Percentiles rank a stretch among this genome's conserved stretches.
phyloP scores from a whole-genome alignment of 768 basidiomycete genomes.

The Hygrophorus pudorinus region DNA sequence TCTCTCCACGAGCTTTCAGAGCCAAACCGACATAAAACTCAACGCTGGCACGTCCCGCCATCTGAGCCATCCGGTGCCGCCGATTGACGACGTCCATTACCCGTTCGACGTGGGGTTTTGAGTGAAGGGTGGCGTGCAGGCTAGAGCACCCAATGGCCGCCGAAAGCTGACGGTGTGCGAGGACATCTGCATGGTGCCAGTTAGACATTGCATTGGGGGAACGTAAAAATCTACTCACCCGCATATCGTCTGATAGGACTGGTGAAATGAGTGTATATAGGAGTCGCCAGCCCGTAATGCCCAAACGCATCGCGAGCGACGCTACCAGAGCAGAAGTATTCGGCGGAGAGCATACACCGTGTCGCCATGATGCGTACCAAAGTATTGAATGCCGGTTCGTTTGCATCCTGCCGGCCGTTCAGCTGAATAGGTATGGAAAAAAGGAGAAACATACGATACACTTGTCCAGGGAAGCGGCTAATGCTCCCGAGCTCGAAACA shows the following conservation, averaged over 20 bases:
- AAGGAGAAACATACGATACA: conserved; percentile 55
- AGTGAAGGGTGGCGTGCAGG: conserved; percentile 81
- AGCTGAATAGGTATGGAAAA: not conserved
- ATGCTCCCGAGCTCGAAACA: conserved; percentile 82
- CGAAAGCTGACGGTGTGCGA: conserved; percentile 87
- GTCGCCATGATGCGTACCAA: conserved; percentile 99
- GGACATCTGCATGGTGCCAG: conserved; percentile 49
- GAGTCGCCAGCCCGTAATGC: conserved; percentile 94
- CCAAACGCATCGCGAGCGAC: conserved; percentile 88
- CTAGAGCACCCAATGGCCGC: conserved; percentile 81
- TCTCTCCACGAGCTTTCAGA: conserved; percentile 57
- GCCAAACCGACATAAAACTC: conserved; percentile 97
- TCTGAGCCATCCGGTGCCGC: conserved; percentile 93
- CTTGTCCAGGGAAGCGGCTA: conserved; percentile 80
- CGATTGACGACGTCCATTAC: conserved; percentile 81
- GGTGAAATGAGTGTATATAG: conserved; percentile 98
- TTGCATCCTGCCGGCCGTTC: conserved; percentile 49
- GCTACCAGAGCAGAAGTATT: conserved; percentile 96
- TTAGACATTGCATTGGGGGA: not conserved
- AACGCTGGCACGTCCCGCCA: conserved; percentile 92
- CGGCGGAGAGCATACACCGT: conserved; percentile 94
- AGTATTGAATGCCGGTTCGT: conserved; percentile 89
- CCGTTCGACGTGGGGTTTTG: conserved; percentile 80
- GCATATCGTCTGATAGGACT: conserved; percentile 96
- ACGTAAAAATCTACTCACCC: conserved; percentile 33